phyloP scores from a whole-genome alignment of 2,329 filamentous ascomycete genomes.

The Hypomyces perniciosus region DNA sequence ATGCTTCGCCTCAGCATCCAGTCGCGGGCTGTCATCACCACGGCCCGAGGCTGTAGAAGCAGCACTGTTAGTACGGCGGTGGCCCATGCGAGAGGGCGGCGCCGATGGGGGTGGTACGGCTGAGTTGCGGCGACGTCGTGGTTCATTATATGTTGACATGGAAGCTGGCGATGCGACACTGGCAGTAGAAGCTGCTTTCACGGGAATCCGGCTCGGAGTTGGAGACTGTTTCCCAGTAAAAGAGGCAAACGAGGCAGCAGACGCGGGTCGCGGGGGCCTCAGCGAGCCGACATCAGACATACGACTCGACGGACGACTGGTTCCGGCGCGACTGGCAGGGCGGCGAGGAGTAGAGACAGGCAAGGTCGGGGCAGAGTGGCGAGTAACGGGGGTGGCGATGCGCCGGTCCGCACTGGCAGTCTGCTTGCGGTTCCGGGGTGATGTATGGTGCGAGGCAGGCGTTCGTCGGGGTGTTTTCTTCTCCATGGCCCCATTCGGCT shows the following conservation, averaged over 20 bases:
- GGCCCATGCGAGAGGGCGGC: constrained; percentile 15
- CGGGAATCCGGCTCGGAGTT: constrained; percentile 40
- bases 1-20: constrained; percentile 62
- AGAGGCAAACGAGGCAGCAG: constrained; percentile 27
- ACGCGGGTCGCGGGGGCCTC: constrained; percentile 19
- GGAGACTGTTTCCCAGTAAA: constrained; percentile 22
- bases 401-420: constrained; percentile 32
- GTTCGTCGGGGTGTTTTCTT: constrained; percentile 22
- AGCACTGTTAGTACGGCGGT: constrained; percentile 41
- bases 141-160: constrained; percentile 14
- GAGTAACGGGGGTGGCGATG: constrained; percentile 33
- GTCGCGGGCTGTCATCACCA: constrained; percentile 38
- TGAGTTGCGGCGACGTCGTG: constrained; percentile 13
- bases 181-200: constrained; percentile 14
- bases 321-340: constrained; percentile 15
- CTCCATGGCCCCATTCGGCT: constrained; percentile 22
- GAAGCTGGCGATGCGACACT: constrained; percentile 19
- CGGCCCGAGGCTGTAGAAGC: constrained; percentile 35
- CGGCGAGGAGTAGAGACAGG: constrained; percentile 9
- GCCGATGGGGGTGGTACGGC: constrained; percentile 6
- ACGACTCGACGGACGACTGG: constrained; percentile 32
- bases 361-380: background rate
- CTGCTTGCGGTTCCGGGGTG: constrained; percentile 28
- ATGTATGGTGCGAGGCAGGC: constrained; percentile 16
- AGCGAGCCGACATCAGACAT: constrained; percentile 35